Percentiles rank a stretch among this genome's conserved stretches.
Conservation (phyloP, 148 eudicot genomes). For the Rhododendron henanense region DNA sequence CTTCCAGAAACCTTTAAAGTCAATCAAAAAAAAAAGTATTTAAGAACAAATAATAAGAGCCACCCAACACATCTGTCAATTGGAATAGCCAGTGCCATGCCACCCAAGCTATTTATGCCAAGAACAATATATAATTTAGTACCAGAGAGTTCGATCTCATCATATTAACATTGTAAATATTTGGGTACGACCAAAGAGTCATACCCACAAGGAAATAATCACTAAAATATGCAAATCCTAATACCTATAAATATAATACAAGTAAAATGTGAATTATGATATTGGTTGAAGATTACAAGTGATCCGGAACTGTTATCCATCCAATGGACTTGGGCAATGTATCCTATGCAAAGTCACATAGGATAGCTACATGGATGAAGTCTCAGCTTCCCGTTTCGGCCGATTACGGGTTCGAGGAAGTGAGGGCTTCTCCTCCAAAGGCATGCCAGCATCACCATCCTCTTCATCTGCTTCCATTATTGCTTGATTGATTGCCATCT, state of each 20-base stretch:
- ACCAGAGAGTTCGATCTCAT: not conserved
- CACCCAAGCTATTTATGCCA: not conserved
- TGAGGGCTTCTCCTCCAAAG: slow-evolving; percentile 45
- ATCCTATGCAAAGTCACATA: not conserved
- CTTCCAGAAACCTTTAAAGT: not conserved
- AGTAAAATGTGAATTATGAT: no score
- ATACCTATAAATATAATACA: not conserved
- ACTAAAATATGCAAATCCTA: not conserved
- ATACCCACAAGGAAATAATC: not conserved
- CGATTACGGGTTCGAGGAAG: slow-evolving; percentile 59
- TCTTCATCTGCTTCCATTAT: slow-evolving; percentile 55
- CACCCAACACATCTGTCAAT: not conserved
- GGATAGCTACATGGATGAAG: slow-evolving; percentile 15
- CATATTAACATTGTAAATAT: not conserved
- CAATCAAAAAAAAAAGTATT: not conserved
- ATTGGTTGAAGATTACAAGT: not conserved
- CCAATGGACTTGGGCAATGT: not conserved
- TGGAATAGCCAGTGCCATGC: not conserved
- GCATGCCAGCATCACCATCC: slow-evolving; percentile 24
- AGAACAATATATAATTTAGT: not conserved
- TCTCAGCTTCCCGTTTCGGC: slow-evolving; percentile 69
- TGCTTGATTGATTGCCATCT: slow-evolving; percentile 69
- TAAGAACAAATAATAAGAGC: not conserved
- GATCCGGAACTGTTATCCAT: not conserved
- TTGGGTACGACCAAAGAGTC: not conserved